Evolutionary conservation across 2,329 filamentous ascomycete species (phyloP).

Genomic region (Corynespora cassiicola): DNA sequence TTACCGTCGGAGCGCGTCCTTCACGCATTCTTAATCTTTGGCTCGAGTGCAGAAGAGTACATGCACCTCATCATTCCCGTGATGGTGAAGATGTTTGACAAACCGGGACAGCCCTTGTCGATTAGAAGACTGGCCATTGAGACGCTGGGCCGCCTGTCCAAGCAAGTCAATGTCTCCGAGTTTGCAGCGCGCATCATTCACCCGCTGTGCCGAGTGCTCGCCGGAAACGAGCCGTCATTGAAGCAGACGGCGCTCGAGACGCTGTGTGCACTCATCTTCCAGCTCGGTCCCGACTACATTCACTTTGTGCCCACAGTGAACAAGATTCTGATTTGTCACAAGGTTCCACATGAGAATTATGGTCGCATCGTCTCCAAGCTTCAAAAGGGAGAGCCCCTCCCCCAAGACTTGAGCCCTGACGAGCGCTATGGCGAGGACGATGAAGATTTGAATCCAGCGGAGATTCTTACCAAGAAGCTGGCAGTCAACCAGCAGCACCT

Average conservation of each 20-base stretch:
- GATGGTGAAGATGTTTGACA: conserved; percentile 93
- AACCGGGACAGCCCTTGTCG: conserved; percentile 77
- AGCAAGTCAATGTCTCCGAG: conserved; percentile 96
- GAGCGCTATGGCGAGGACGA: conserved; percentile 77
- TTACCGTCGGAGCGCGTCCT: conserved; percentile 87
- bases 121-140: conserved; percentile 91
- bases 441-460: conserved; percentile 81
- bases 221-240: conserved; percentile 73
- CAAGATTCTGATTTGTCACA: conserved; percentile 78
- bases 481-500: conserved; percentile 98
- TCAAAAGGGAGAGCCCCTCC: conserved; percentile 92
- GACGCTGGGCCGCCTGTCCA: conserved; percentile 89
- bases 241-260: conserved; percentile 89
- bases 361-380: conserved; percentile 90
- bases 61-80: conserved; percentile 99
- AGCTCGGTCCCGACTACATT: conserved; percentile 92
- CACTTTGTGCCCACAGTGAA: conserved; percentile 95
- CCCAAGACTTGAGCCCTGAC: conserved; percentile 90
- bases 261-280: conserved; percentile 92
- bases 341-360: conserved; percentile 89
- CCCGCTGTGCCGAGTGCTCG: conserved; percentile 82
- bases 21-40: conserved; percentile 95
- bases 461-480: conserved; percentile 89
- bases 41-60: conserved; percentile 94
- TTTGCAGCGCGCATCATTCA: conserved; percentile 97